Evolutionary conservation across 495 filamentous ascomycete species (phyloP), one percentile per base, ranked within the genome.

Genomic region (Neohortaea acidophila): DNA sequence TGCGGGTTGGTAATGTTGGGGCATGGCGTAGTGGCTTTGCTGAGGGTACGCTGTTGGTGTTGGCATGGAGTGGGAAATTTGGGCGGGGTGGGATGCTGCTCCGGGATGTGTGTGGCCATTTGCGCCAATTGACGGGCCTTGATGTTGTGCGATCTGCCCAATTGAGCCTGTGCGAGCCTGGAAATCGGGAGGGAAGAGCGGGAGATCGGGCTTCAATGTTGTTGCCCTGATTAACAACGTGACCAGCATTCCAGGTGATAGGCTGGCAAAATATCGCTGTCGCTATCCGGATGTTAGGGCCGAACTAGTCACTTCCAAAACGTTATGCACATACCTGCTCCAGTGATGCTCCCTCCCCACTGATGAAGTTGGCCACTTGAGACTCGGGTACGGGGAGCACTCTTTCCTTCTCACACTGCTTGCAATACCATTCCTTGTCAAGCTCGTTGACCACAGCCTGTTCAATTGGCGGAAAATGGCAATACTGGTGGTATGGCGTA

Each of bases 401-500:
- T 13, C 40, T 35, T 20, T 52, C 34, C 21, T 35, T 45, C 7
- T 55, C 45, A 56, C 89, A 97, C 12, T 69, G 64, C 4, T 54
- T 54, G 56, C 89, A 97, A 49, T 75, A 72, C 87, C 89, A 97
- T 43, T 77, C 70, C 38, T 66, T 69, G 35, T 77, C 74, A 43
- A 77, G 63, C 21, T 75, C 63, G 11, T 62, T 53, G 3, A 92
- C 71, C 6, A 81, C 72, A 9, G 81, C 70, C 42, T 76, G 69
- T 6, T 67, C 63, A 46, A 97, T 85, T 3, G 68, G 69, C 0
- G 89, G 85, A 47, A 89, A 73, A 56, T 94, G 86, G 51, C 89
- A 96, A 44, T 70, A 69, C 57, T 93, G 86, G 56, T 97, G 89
- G 73, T 85, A 97, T 12, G 78, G 71, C 9, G 65, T 66, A 53